Evolutionary conservation across 495 filamentous ascomycete genomes (phyloP).

Genomic region (Wilcoxina mikolae): DNA sequence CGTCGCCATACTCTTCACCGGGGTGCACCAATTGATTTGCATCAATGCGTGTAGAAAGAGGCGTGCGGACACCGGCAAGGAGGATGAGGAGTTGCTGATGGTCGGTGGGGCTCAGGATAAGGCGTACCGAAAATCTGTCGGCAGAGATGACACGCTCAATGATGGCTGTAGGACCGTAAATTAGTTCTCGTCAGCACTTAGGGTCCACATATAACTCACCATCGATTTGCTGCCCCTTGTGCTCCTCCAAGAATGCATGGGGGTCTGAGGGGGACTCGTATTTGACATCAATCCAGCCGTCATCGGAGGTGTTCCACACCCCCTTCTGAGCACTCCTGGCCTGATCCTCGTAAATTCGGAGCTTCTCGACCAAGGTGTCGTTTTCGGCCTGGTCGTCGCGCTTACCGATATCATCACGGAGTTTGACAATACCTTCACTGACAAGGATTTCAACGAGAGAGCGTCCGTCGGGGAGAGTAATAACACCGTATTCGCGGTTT

Average conservation of each 20-base stretch:
- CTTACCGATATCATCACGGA: conserved; percentile 79
- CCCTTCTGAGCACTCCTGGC: conserved; percentile 66
- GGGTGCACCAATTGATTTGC: conserved; percentile 63
- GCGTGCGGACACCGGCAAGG: conserved; percentile 78
- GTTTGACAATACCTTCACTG: conserved; percentile 73
- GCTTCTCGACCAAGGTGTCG: conserved; percentile 55
- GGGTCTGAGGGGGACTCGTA: conserved; percentile 58
- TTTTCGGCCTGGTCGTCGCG: conserved; percentile 63
- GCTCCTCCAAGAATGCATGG: conserved; percentile 55
- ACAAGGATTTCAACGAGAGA: conserved; percentile 65
- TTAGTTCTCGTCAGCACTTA: conserved; percentile 5
- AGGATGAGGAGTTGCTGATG: conserved; percentile 72
- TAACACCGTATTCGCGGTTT: conserved; percentile 65
- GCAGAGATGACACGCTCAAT: conserved; percentile 83
- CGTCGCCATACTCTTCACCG: conserved; percentile 74
- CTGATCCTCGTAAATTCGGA: conserved; percentile 62
- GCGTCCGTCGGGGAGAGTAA: conserved; percentile 56
- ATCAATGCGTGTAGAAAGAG: conserved; percentile 66
- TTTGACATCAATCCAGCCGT: conserved; percentile 53
- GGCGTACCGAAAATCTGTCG: conserved; percentile 72
- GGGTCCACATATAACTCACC: conserved; percentile 29
- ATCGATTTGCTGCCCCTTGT: conserved; percentile 63
- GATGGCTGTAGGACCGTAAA: conserved; percentile 34
- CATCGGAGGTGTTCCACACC: conserved; percentile 45
- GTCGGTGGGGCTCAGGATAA: conserved; percentile 57